Base-by-base conservation (phyloP, 164 flowering plant species). In the Stephania japonica region DNA sequence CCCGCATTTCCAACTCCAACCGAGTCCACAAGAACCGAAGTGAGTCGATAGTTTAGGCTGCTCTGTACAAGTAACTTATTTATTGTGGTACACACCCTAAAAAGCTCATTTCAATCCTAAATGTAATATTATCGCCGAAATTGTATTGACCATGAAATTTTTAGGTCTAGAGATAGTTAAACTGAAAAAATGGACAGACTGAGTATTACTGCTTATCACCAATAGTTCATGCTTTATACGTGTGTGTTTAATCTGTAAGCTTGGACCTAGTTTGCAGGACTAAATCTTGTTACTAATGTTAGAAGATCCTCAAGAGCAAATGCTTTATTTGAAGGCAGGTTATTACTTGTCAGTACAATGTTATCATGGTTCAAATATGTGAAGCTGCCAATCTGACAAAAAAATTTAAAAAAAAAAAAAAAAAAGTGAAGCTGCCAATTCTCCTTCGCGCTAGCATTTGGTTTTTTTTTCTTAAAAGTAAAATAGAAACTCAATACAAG, bases 1-100 rank as follows among this genome's bases (percentile, higher is more conserved):
- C 83, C 87, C 90, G 0, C 98, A 93, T 80, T 18, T 85, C 68
- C 91, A 75, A 32, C 93, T 84, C 69, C 79, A 84, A 68, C 79
- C 80, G 32, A 59, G 72, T 23, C 76, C 82, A 14, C 83, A 83
- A 71, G 68, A 42, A n/a, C 42, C 53, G 10, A 24, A 68, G 12
- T 65, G 61, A 63, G 21, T 19, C 64, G 9, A 59, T 59, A n/a
- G 5, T 13, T 25, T 21, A 21, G n/a, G 24, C 23, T 0, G 19
- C 65, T 32, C 16, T 42, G 23, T 67, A 67, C 38, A 4, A 70
- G 25, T 23, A 70, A n/a, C 27, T 24, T 49, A 16, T 49, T 19
- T 59, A 47, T 2, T 59, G 9, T 70, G 5, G 32, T 42, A 49
- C 53, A 73, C 72, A 5, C 53, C 27, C 53, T 70, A 5, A 70